phyloP scores from a whole-genome alignment of 2,329 filamentous ascomycete species.

The Scolecobasidium constrictum region DNA sequence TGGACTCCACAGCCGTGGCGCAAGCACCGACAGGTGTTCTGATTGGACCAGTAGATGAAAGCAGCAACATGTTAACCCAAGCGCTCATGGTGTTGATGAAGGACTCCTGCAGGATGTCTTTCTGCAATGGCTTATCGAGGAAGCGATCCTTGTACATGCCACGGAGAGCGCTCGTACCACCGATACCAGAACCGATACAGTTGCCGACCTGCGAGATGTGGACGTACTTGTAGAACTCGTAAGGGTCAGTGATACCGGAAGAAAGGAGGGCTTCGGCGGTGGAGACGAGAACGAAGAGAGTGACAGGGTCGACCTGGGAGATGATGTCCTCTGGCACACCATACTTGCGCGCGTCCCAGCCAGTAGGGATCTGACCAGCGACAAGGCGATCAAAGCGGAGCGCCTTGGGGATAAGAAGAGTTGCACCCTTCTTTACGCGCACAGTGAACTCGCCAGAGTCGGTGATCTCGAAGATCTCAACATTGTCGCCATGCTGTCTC shows the following conservation, averaged over 20 bases:
- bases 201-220: constrained; percentile 97
- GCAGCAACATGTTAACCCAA: constrained; percentile 98
- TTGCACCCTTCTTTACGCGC: constrained; percentile 89
- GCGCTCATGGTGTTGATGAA: constrained; percentile 99
- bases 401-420: constrained; percentile 91
- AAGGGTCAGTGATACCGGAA: constrained; percentile 94
- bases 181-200: constrained; percentile 96
- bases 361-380: constrained; percentile 90
- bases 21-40: constrained; percentile 98
- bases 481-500: constrained; percentile 93
- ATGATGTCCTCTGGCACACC: constrained; percentile 97
- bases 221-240: constrained; percentile 99
- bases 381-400: constrained; percentile 95
- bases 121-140: constrained; percentile 94
- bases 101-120: constrained; percentile 97
- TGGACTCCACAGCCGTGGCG: constrained; percentile 90
- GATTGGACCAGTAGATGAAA: constrained; percentile 95
- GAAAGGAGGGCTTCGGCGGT: constrained; percentile 85
- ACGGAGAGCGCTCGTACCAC: constrained; percentile 80
- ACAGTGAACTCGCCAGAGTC: constrained; percentile 93
- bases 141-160: constrained; percentile 98
- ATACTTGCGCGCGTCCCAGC: constrained; percentile 94
- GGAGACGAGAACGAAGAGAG: constrained; percentile 86
- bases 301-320: constrained; percentile 92
- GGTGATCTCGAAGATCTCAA: constrained; percentile 89